A percentile compares a stretch with the other conserved stretches of the same genome.
Conservation (phyloP, 2,329 filamentous ascomycete genomes). For the Aspergillus sp. region DNA sequence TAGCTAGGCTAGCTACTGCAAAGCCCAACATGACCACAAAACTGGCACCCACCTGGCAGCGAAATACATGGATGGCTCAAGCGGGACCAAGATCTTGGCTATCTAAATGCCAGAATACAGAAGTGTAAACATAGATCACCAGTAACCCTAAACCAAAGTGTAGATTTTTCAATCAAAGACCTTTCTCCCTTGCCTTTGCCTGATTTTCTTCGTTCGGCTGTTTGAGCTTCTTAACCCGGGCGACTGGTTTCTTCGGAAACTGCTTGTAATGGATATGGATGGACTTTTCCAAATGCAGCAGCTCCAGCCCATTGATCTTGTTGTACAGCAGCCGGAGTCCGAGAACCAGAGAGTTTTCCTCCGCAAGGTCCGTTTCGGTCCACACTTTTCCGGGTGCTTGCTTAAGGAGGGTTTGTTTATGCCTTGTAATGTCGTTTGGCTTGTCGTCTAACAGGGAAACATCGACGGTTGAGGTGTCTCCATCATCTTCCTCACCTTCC, state of each 20-base stretch:
- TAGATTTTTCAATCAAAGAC: not conserved
- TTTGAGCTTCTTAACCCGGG: not conserved
- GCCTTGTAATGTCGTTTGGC: not conserved
- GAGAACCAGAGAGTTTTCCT: not conserved
- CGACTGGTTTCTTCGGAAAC: not conserved
- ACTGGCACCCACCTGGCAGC: too few species aligned
- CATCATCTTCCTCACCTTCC: not conserved
- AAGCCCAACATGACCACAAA: too few species aligned
- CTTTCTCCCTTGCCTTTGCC: not conserved
- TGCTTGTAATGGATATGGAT: constrained; percentile 2
- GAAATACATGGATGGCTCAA: too few species aligned
- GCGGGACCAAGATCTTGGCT: too few species aligned
- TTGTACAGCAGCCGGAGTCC: not conserved
- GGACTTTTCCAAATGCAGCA: not conserved
- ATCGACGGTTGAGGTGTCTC: not conserved
- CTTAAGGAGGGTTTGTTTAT: not conserved
- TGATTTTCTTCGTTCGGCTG: not conserved
- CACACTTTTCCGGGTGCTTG: not conserved
- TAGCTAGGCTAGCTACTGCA: too few species aligned
- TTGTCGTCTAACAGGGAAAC: not conserved
- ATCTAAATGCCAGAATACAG: too few species aligned
- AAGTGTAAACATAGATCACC: too few species aligned
- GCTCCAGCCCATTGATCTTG: not conserved
- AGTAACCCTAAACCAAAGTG: too few species aligned
- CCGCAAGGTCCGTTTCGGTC: not conserved